Evolutionary conservation across 768 basidiomycete species (phyloP), one percentile per base, ranked within the genome.

Genomic region (Arthromyces matolae): DNA sequence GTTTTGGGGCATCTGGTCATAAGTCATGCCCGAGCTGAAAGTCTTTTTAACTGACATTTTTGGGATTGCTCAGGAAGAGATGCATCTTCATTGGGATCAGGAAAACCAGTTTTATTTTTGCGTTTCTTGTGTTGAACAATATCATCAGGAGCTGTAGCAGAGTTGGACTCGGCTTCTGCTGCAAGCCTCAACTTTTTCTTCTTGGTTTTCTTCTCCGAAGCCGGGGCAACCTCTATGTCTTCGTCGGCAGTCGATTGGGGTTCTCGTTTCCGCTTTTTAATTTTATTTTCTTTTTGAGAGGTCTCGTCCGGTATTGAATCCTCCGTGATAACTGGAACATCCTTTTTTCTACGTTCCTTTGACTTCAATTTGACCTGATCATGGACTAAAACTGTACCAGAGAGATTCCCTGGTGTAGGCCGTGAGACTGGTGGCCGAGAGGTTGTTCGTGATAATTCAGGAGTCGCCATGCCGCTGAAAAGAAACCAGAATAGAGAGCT

Each of bases 11-110:
- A 19, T 38, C 4, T 31, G 34, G 10, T 13, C n/a, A n/a, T 22
- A 24, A 49, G 40, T 24, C n/a, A 23, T 39, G 16, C 23, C 14
- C 42, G 18, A 37, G 25, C 25, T 42, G 14, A n/a, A n/a, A n/a
- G n/a, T n/a, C n/a, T n/a, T n/a, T n/a, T n/a, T n/a, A n/a, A 51
- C 64, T 28, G 35, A 72, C 76, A 73, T 71, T 74, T 77, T 35
- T 57, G 61, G 33, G 72, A 60, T 59, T 72, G 74, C 28, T 60
- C 61, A 40, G 60, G 60, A 24, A 75, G 58, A 20, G 64, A 46
- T 12, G 64, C 39, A 56, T 76, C 75, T 8, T 65, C 65, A 34
- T 60, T 47, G 23, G 76, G 76, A 61, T 78, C 71, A 27, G 64
- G 60, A 49, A 75, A 71, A 24, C 68, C 67, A n/a, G 72, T 73